Evolutionary conservation across 495 filamentous ascomycete species (phyloP).

Genomic region (Neurospora sp.): DNA sequence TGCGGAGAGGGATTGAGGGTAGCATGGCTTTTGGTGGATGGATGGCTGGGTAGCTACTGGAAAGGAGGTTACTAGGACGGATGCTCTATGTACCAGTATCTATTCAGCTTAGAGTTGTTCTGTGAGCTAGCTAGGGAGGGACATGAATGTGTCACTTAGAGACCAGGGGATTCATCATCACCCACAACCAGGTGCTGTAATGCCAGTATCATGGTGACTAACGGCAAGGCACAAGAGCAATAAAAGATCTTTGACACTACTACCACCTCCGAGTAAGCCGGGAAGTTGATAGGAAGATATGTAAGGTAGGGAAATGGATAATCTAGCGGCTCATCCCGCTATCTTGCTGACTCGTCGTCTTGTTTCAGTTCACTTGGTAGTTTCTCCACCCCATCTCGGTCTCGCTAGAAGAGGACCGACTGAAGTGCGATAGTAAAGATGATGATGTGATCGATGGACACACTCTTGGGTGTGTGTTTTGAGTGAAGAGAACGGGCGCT

Average conservation of each 20-base stretch:
- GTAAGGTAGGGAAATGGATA: neutral
- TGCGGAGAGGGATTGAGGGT: slow-evolving; percentile 18
- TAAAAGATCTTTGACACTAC: neutral
- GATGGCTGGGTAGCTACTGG: neutral
- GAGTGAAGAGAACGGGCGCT: neutral
- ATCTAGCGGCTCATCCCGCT: neutral
- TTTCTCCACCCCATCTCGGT: neutral
- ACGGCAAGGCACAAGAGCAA: neutral
- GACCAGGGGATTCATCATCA: neutral
- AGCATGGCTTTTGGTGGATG: neutral
- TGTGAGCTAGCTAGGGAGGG: neutral
- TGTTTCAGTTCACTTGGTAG: neutral
- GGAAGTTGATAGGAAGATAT: neutral
- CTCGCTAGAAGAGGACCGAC: neutral
- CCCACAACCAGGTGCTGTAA: too few relatives aligned
- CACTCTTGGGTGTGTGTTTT: neutral
- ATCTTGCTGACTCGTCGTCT: neutral
- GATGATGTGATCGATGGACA: neutral
- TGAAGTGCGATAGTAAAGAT: too few relatives aligned
- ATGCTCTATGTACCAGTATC: neutral
- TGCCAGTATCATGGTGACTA: neutral
- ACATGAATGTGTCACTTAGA: neutral
- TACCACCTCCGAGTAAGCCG: neutral
- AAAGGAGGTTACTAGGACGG: neutral
- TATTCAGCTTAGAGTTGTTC: neutral